These are phyloP conservation scores for Puccinia triticina DNA, from an alignment of 1,284 basidiomycete genomes.

Conservation along the genomic window DNA sequence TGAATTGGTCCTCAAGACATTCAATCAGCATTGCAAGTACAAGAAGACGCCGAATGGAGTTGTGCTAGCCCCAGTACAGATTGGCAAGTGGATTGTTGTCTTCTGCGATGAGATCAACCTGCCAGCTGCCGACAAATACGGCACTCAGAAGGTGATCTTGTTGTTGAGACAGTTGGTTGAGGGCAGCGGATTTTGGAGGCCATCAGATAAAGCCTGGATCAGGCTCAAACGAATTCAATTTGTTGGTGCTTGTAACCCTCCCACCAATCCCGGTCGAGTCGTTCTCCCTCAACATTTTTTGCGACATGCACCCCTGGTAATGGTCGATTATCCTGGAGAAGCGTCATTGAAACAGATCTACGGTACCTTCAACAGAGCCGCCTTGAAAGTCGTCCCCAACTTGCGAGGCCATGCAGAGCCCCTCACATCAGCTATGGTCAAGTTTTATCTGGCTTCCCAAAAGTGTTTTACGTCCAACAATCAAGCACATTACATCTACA, in stretches of 20 bases:
- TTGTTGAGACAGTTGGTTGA: conserved; percentile 98
- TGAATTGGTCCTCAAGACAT: conserved; percentile 96
- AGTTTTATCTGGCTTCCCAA: conserved; percentile 92
- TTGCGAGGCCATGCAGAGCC: conserved; percentile 90
- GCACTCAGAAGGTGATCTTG: conserved; percentile 96
- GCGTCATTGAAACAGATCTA: conserved; percentile 98
- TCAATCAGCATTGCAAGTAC: conserved; percentile 99
- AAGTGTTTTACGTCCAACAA: conserved; percentile 90
- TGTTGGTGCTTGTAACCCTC: conserved; percentile 98
- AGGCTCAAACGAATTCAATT: conserved; percentile 97
- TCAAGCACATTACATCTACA: conserved; percentile 99
- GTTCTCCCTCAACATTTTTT: conserved; percentile 95
- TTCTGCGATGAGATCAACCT: conserved; percentile 99
- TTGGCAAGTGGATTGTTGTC: conserved; percentile 96
- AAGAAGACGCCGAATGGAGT: conserved; percentile 97
- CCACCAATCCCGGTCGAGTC: conserved; percentile 99
- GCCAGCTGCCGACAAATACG: conserved; percentile 95
- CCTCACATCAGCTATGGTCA: conserved; percentile 96
- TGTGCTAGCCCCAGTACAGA: conserved; percentile 87
- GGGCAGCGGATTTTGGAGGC: conserved; percentile 90
- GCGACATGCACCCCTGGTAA: conserved; percentile 95
- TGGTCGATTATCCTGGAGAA: conserved; percentile 99
- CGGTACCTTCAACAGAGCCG: conserved; percentile 94
- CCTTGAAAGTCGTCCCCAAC: conserved; percentile 93
- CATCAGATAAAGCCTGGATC: conserved; percentile 95